Base-by-base conservation (phyloP, 139 green algal species). In the Chlamydomonas sp. region DNA sequence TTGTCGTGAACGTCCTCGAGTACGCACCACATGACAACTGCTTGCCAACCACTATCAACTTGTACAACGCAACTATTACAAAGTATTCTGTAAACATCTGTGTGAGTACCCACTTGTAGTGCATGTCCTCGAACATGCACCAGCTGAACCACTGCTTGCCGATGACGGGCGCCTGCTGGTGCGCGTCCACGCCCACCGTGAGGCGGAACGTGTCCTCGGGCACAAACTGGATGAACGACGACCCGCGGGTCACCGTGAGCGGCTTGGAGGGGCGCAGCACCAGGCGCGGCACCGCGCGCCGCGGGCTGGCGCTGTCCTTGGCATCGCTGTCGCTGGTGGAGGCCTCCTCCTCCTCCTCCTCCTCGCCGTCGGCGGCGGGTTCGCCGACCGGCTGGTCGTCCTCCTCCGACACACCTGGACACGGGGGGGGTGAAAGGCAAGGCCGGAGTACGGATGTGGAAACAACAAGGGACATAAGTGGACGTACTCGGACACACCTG, bases 121-220 rank as follows among this genome's bases (percentile, higher is more conserved):
- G 90, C 5, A 92, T 15, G 78, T 95, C 91, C 80, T 95, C 90
- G 0, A 67, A 67, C 7, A 94, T 86, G 16, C 74, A 90, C 96
- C 96, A 99, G 4, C 90, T 96, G 14, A 92, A 89, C 96, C 97
- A 99, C 91, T 99, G 97, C 72, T 90, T 94, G n/a, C 97, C 97
- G 58, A 99, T 95, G 20, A 98, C 86, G 96, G 75, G 80, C 59
- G 84, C 89, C 66, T 88, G 59, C 61, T 31, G 9, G 61, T 76
- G 60, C 9, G 74, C 58, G 79, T 91, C 90, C 14, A 93, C 66
- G 66, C 80, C 90, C n/a, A 80, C 73, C 16, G 80, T 91, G 64
- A 91, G 66, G 31, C 71, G 67, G 77, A 92, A 89, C 15, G 66
- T 76, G 60, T 91, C 82, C 2, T 92, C 93, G 3, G 97, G 97